Evolutionary conservation across 768 basidiomycete species (phyloP), one percentile per base, ranked within the genome.

Genomic region (Phanerochaete sordida): DNA sequence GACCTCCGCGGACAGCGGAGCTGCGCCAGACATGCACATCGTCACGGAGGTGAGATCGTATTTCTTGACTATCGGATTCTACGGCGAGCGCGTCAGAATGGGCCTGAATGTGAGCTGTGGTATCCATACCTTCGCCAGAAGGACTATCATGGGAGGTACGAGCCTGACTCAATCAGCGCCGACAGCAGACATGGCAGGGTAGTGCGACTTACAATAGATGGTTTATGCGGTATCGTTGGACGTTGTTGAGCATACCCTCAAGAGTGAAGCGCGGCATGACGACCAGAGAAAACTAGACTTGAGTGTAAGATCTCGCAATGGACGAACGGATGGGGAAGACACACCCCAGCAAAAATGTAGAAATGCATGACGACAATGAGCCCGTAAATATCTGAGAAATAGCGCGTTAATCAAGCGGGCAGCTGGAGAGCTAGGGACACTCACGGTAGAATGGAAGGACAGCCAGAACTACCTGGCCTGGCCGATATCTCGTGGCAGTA

Each of bases 381-480:
- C 1, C 72, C 73, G 44, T 64, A 81, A 66, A 69, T 86, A 80
- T 81, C 85, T 87, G 52, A 35, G 15, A 13, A 4, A 15, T 12
- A 2, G 16, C 33, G n/a, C n/a, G 12, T 23, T 27, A 35, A 48
- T 19, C 23, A 12, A 16, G 26, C 21, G 44, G 4, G 28, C 23
- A 11, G n/a, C n/a, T 28, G 6, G 12, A 21, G 27, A 16, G 54
- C 37, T 43, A 26, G 6, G 19, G 1, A 19, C 6, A 19, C 27
- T 56, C 37, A 72, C 71, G 71, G 43, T 68, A 73, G 53, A 72
- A 68, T 2, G 71, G 71, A 6, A 72, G 64, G 15, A 67, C 71
- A 65, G 80, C 85, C 39, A 83, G 70, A 2, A 74, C 75, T 19
- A 83, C 75, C 65, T 89, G 87, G 0, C 87, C 88, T 23, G 84